Evolutionary conservation across 192 early-diverging fungal species (phyloP).

Genomic region (Diversispora epigaea): DNA sequence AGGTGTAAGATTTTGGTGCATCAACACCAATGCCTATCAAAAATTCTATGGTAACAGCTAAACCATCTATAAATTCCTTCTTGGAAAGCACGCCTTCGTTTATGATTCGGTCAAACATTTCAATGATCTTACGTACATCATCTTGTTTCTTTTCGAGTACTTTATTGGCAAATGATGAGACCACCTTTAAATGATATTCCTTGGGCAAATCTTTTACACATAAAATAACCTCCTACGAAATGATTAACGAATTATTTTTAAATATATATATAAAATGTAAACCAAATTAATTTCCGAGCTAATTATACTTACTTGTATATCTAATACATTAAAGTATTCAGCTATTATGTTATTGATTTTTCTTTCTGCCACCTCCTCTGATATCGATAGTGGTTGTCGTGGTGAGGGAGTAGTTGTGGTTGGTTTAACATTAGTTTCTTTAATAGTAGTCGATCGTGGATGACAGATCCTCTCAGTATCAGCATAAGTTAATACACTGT

Average conservation of each 20-base stretch:
- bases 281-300: constrained; percentile 13
- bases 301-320: constrained; percentile 39
- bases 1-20: constrained; percentile 65
- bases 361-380: constrained; percentile 33
- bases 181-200: constrained; percentile 33
- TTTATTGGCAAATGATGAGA: constrained; percentile 37
- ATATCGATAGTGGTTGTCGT: too few species aligned
- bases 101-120: too few species aligned
- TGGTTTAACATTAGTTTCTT: constrained; percentile 34
- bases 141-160: constrained; percentile 55
- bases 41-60: constrained; percentile 54
- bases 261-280: not conserved
- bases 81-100: too few species aligned
- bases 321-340: constrained; percentile 31
- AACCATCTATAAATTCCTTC: constrained; percentile 53
- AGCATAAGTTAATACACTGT: constrained; percentile 37
- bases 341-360: constrained; percentile 38
- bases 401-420: too few species aligned
- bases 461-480: constrained; percentile 36
- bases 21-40: constrained; percentile 74
- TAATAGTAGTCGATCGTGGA: constrained; percentile 9
- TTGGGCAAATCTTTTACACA: constrained; percentile 63
- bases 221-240: constrained; percentile 60
- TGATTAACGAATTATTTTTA: constrained; percentile 52
- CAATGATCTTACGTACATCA: constrained; percentile 52